Evolutionary conservation across 768 basidiomycete species (phyloP).

Genomic region (Podaxis sp.): DNA sequence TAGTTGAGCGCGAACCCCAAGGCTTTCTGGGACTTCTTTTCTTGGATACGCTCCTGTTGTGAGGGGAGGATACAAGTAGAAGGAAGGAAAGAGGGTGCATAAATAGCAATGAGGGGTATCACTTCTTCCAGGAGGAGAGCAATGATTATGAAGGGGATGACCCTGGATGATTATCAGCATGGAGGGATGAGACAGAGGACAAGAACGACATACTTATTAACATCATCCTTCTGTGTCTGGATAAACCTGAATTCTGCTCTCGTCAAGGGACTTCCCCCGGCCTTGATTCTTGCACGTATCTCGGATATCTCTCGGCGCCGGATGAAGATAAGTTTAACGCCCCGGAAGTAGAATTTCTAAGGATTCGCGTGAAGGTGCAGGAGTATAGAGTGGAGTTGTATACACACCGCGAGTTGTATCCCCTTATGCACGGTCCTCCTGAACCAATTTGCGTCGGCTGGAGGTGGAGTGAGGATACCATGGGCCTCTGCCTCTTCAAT

Average conservation of each 20-base stretch:
- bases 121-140: slow-evolving; percentile 77
- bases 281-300: slow-evolving; percentile 55
- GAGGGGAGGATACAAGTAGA: slow-evolving; percentile 86
- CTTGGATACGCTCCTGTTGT: slow-evolving; percentile 66
- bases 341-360: slow-evolving; percentile 84
- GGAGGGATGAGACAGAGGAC: not conserved
- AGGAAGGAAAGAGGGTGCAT: slow-evolving; percentile 81
- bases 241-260: slow-evolving; percentile 73
- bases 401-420: slow-evolving; percentile 44
- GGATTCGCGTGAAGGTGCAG: not conserved
- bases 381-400: not conserved
- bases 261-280: slow-evolving; percentile 63
- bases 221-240: slow-evolving; percentile 61
- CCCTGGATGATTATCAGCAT: slow-evolving; percentile 36
- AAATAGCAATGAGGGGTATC: slow-evolving; percentile 82
- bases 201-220: slow-evolving; percentile 58
- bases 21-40: slow-evolving; percentile 51
- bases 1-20: slow-evolving; percentile 36
- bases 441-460: slow-evolving; percentile 57
- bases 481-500: slow-evolving; percentile 63
- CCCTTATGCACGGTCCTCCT: slow-evolving; percentile 48
- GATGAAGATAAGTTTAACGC: slow-evolving; percentile 68
- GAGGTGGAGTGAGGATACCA: slow-evolving; percentile 69
- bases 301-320: slow-evolving; percentile 54
- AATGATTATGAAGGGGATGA: slow-evolving; percentile 78